Percentiles rank a stretch among this genome's conserved stretches.
These are phyloP conservation scores for Hypholoma fasciculare DNA, from an alignment of 768 basidiomycete genomes.

Conservation along the genomic window DNA sequence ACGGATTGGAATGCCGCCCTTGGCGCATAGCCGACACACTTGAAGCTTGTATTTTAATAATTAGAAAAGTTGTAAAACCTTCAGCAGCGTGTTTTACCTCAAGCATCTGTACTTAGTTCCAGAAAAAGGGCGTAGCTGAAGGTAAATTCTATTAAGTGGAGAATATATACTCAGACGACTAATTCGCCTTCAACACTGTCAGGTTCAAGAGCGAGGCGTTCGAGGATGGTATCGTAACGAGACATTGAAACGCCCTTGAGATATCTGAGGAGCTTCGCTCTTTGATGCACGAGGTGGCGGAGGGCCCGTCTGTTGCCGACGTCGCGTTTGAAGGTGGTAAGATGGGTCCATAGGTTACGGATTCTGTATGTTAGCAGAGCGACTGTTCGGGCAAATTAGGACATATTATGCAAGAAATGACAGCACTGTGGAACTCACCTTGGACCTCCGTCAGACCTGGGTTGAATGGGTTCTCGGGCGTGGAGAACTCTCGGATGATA, in stretches of 20 bases:
- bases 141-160: not conserved
- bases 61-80: too few species aligned
- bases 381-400: slow-evolving; percentile 42
- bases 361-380: slow-evolving; percentile 87
- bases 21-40: too few species aligned
- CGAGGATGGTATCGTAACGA: slow-evolving; percentile 74
- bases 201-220: slow-evolving; percentile 74
- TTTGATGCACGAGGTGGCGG: slow-evolving; percentile 74
- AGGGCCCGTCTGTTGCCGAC: slow-evolving; percentile 76
- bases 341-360: slow-evolving; percentile 77
- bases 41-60: too few species aligned
- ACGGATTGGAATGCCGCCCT: not conserved
- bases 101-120: too few species aligned
- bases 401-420: not conserved
- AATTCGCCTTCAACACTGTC: slow-evolving; percentile 89
- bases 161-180: slow-evolving; percentile 48
- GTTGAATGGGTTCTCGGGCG: slow-evolving; percentile 63
- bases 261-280: slow-evolving; percentile 83
- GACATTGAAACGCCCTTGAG: slow-evolving; percentile 61
- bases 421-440: slow-evolving; percentile 50
- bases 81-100: too few species aligned
- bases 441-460: slow-evolving; percentile 89
- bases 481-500: slow-evolving; percentile 79
- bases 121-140: too few species aligned
- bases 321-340: slow-evolving; percentile 69